Evolutionary conservation across 2,329 filamentous ascomycete species (phyloP), one percentile per base, ranked within the genome.

Genomic region (Fusarium sp.): DNA sequence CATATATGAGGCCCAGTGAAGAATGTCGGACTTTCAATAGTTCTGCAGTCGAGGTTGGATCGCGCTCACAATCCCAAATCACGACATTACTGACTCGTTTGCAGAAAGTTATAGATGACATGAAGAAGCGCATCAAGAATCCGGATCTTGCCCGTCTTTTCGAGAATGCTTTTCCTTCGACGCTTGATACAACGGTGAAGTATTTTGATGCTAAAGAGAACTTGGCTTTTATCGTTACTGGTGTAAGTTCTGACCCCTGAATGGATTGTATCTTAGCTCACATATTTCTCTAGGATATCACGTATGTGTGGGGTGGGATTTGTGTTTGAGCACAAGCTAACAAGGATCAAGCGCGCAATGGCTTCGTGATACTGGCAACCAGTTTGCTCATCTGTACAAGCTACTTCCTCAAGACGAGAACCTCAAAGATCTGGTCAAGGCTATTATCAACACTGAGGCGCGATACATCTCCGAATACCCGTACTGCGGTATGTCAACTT

Each of bases 11-110:
- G 1, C 64, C 64, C 0, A 67, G 63, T n/a, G 57, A 67, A 11
- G 38, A 67, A 15, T 67, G 64, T 33, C 58, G 64, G 5, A 67
- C 64, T 1, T 67, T 67, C 16, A 67, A 67, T 10, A 67, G 64
- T 8, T 30, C 63, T 0, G 57, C 63, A 0, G 64, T 67, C 0
- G 64, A 67, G 41, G 64, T 50, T n/a, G 2, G 23, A 7, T 7
- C 2, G 5, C 1, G 2, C 11, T 1, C 0, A 11, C 6, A 0
- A 1, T 0, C 1, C 6, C 4, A 0, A 2, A 1, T 0, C 3
- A 2, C 7, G 1, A 2, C 2, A 2, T 7, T 4, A 23, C 38
- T 65, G 11, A 65, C 1, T 0, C 2, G 2, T 7, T 0, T 3
- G 0, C 9, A 67, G 64, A 67, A 63, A 67, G 63, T 67, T 3